Evolutionary conservation across 2,329 filamentous ascomycete species (phyloP).

Genomic region (Aureobasidium lini): DNA sequence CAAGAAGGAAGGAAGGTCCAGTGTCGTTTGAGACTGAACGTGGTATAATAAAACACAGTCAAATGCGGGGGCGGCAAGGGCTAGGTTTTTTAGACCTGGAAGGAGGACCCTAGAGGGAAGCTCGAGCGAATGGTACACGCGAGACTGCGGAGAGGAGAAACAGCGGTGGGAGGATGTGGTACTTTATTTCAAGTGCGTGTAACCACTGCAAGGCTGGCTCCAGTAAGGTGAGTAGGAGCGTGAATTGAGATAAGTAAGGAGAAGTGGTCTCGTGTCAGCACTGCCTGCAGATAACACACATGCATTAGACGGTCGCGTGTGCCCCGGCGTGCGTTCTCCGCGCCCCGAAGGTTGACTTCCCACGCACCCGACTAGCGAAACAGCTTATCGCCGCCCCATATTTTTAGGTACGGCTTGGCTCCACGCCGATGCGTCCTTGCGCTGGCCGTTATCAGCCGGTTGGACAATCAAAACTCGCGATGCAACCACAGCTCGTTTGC

Average conservation of each 20-base stretch:
- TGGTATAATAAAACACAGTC: constrained; percentile 9
- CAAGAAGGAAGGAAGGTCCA: not conserved
- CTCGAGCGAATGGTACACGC: constrained; percentile 2
- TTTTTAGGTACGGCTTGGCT: not conserved
- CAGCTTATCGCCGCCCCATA: constrained; percentile 7
- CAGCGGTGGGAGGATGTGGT: constrained; percentile 6
- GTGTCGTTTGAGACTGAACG: constrained; percentile 5
- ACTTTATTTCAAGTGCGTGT: constrained; percentile 5
- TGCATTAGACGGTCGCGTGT: not conserved
- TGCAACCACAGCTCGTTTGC: constrained; percentile 7
- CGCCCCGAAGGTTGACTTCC: not conserved
- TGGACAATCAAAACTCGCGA: constrained; percentile 1
- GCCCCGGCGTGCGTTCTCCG: not conserved
- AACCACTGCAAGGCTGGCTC: constrained; percentile 8
- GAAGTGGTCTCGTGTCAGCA: constrained; percentile 9
- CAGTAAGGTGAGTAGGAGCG: not conserved
- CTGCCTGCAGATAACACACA: constrained; percentile 8
- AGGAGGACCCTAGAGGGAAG: not conserved
- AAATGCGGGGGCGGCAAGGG: constrained; percentile 10
- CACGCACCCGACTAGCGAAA: not conserved
- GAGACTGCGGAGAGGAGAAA: not conserved
- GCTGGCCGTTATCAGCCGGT: constrained; percentile 6
- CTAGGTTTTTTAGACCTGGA: not conserved
- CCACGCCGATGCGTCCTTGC: not conserved
- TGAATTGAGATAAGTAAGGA: constrained; percentile 11